Conservation (phyloP, 257 asterid genomes). For the Solanum tacnaense region DNA sequence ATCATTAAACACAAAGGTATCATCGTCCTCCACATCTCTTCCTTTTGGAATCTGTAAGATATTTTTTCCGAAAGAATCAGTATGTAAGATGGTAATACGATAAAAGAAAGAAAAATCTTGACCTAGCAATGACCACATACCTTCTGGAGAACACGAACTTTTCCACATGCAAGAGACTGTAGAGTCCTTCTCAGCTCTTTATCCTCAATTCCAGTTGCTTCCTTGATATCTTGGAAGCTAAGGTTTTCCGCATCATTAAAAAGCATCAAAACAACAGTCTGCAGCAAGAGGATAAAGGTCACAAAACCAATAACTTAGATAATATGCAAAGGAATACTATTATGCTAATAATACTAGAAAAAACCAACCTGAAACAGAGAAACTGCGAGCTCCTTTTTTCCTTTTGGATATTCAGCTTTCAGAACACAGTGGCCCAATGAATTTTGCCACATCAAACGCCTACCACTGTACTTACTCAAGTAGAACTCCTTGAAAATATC, state of each 20-base stretch:
- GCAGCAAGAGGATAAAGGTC: conserved; percentile 10
- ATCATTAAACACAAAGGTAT: conserved; percentile 63
- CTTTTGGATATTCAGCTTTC: conserved; percentile 79
- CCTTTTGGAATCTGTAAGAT: conserved; percentile 20
- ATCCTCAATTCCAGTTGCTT: conserved; percentile 84
- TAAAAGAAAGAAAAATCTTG: background rate
- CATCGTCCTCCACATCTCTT: conserved; percentile 49
- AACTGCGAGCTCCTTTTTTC: conserved; percentile 95
- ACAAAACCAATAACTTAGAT: background rate
- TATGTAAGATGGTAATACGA: background rate
- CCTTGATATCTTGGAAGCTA: conserved; percentile 87
- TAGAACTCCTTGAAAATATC: conserved; percentile 95
- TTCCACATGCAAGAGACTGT: conserved; percentile 98
- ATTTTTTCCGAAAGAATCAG: background rate
- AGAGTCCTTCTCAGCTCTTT: conserved; percentile 84
- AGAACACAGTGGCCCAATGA: conserved; percentile 93
- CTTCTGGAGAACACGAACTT: conserved; percentile 89
- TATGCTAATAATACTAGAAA: background rate
- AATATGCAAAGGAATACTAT: background rate
- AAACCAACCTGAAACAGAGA: conserved; percentile 58
- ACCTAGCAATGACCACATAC: conserved; percentile 22
- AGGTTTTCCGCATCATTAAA: conserved; percentile 83
- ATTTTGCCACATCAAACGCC: conserved; percentile 99
- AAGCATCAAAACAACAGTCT: conserved; percentile 93
- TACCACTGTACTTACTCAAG: conserved; percentile 87